Conservation (phyloP, 164 flowering plant genomes). For the Aristolochia californica region DNA sequence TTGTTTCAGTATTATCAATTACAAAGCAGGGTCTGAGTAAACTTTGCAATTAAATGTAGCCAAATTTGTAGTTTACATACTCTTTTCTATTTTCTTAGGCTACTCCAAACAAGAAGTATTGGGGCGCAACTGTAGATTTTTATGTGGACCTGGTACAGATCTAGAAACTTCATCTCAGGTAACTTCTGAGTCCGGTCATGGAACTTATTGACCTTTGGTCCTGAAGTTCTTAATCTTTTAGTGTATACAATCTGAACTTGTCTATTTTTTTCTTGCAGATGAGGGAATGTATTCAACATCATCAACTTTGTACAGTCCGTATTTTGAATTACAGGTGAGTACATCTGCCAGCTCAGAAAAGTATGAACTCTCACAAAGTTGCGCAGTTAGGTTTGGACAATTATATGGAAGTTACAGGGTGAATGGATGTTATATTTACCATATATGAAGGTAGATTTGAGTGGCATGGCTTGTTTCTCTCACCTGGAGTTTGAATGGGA, state of each 20-base stretch:
- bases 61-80: background rate
- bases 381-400: too few relatives aligned
- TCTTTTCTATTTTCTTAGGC: slow-evolving; percentile 29
- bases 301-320: slow-evolving; percentile 69
- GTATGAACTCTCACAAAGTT: too few relatives aligned
- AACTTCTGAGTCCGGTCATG: background rate
- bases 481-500: too few relatives aligned
- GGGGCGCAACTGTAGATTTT: slow-evolving; percentile 66
- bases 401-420: too few relatives aligned
- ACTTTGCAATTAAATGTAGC: background rate
- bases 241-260: too few relatives aligned
- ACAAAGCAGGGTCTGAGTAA: too few relatives aligned
- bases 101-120: slow-evolving; percentile 72
- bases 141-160: slow-evolving; percentile 66
- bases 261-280: slow-evolving; percentile 25
- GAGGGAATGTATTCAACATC: slow-evolving; percentile 40
- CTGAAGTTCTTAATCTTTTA: background rate
- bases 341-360: too few relatives aligned
- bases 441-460: too few relatives aligned
- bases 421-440: too few relatives aligned
- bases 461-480: too few relatives aligned
- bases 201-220: background rate
- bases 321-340: slow-evolving; percentile 83
- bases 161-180: slow-evolving; percentile 41
- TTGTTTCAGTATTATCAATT: too few relatives aligned